A percentile compares a stretch with the other conserved stretches of the same genome.
Conservation (phyloP, 768 basidiomycete species). For the Scleroderma citrinum region DNA sequence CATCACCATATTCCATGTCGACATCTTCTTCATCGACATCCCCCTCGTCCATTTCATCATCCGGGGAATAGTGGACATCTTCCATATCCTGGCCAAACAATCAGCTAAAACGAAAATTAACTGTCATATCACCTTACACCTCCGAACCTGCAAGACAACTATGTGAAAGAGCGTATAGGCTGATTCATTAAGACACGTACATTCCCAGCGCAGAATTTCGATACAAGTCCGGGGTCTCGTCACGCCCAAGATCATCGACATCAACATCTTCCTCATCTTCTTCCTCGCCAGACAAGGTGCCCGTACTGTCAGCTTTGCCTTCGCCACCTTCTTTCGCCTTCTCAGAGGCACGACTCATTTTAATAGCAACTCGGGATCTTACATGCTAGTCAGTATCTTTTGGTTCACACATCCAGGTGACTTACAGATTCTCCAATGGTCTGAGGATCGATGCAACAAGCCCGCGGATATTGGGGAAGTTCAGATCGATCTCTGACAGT, state of each 20-base stretch:
- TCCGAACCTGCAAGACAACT: conserved; percentile 47
- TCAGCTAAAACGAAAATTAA: conserved; percentile 13
- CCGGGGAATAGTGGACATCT: conserved; percentile 58
- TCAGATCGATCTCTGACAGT: conserved; percentile 89
- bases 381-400: conserved; percentile 7
- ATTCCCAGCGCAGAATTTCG: conserved; percentile 95
- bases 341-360: conserved; percentile 80
- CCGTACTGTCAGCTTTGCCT: conserved; percentile 38
- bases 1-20: conserved; percentile 84
- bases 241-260: conserved; percentile 51
- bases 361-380: conserved; percentile 96
- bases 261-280: conserved; percentile 54
- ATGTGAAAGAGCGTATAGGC: neutral
- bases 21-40: conserved; percentile 81
- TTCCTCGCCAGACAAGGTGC: conserved; percentile 37
- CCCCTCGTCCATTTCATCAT: conserved; percentile 77
- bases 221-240: conserved; percentile 90
- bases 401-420: conserved; percentile 5
- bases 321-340: conserved; percentile 56
- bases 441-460: conserved; percentile 84
- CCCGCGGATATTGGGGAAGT: conserved; percentile 85
- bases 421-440: conserved; percentile 86
- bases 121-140: conserved; percentile 49
- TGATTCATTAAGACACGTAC: conserved; percentile 37
- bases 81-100: conserved; percentile 67